phyloP scores from a whole-genome alignment of 805 yeast genomes.

The Grigorovia yakushimaensis region DNA sequence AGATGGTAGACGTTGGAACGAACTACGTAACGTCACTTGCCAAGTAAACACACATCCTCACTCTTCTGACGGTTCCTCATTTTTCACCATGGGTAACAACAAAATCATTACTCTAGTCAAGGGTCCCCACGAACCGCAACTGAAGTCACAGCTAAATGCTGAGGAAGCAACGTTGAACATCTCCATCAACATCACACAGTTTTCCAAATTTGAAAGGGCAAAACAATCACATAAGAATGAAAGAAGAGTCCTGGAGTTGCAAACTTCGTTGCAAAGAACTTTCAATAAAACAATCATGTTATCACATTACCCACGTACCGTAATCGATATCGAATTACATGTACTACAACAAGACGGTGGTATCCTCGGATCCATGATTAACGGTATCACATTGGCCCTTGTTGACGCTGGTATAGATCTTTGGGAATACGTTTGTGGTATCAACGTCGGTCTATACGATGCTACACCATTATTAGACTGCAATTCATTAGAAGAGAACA shows the following conservation, averaged over 20 bases:
- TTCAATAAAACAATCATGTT: constrained; percentile 65
- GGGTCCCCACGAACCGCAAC: constrained; percentile 82
- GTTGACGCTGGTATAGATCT: constrained; percentile 93
- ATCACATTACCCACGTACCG: constrained; percentile 72
- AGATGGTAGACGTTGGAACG: constrained; percentile 95
- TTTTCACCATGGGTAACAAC: constrained; percentile 85
- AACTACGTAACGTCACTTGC: constrained; percentile 72
- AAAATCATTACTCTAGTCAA: constrained; percentile 75
- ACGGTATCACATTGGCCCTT: constrained; percentile 80
- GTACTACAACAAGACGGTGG: constrained; percentile 91
- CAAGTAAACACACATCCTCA: constrained; percentile 80
- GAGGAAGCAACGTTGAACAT: constrained; percentile 52
- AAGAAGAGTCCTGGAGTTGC: constrained; percentile 56
- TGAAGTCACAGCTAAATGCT: constrained; percentile 41
- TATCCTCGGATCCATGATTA: constrained; percentile 63
- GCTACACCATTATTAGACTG: constrained; percentile 73
- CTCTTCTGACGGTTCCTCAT: constrained; percentile 86
- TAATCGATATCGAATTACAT: constrained; percentile 63
- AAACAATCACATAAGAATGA: constrained; percentile 56
- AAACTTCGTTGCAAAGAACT: constrained; percentile 56
- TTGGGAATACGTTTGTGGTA: constrained; percentile 80
- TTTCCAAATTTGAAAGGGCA: constrained; percentile 67
- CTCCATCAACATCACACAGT: constrained; percentile 64
- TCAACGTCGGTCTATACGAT: constrained; percentile 72
- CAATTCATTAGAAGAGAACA: constrained; percentile 73